phyloP scores from a whole-genome alignment of 306 rosid genomes.

The Fragaria iinumae region DNA sequence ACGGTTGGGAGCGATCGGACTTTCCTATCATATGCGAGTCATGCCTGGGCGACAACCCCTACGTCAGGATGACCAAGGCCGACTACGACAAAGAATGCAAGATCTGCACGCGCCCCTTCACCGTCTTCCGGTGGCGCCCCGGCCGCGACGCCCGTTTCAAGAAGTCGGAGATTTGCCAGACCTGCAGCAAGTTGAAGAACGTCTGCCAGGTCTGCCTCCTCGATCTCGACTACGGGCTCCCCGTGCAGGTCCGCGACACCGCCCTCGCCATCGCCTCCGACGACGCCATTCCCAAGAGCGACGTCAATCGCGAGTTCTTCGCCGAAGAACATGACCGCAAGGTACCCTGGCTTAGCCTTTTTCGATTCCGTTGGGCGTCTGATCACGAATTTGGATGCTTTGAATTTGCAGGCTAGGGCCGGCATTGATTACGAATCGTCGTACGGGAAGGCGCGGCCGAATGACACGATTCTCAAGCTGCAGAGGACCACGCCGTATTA shows the following conservation, averaged over 20 bases:
- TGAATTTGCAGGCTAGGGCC: conserved; percentile 73
- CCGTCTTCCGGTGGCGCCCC: conserved; percentile 95
- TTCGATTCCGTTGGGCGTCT: neutral
- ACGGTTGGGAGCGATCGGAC: conserved; percentile 3
- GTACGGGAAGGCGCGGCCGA: conserved; percentile 72
- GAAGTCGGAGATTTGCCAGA: conserved; percentile 89
- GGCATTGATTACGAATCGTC: conserved; percentile 93
- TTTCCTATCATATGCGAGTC: conserved; percentile 10
- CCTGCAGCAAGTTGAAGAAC: conserved; percentile 84
- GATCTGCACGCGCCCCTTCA: conserved; percentile 90
- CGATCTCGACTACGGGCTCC: conserved; percentile 87
- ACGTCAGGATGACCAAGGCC: conserved; percentile 46
- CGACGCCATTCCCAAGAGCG: conserved; percentile 89
- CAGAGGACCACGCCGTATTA: conserved; percentile 88
- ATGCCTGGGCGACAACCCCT: conserved; percentile 1
- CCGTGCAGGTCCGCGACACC: conserved; percentile 86
- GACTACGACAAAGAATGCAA: conserved; percentile 92
- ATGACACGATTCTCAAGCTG: conserved; percentile 88
- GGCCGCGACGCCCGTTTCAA: conserved; percentile 86
- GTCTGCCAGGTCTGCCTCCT: conserved; percentile 92
- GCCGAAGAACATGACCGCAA: conserved; percentile 93
- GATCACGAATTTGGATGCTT: neutral
- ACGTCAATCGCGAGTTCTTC: conserved; percentile 83
- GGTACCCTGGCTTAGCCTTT: conserved; percentile 35
- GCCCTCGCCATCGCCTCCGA: conserved; percentile 71